These are phyloP conservation scores for Candida arabinofermentans DNA, from an alignment of 805 yeast species.

Conservation along the genomic window DNA sequence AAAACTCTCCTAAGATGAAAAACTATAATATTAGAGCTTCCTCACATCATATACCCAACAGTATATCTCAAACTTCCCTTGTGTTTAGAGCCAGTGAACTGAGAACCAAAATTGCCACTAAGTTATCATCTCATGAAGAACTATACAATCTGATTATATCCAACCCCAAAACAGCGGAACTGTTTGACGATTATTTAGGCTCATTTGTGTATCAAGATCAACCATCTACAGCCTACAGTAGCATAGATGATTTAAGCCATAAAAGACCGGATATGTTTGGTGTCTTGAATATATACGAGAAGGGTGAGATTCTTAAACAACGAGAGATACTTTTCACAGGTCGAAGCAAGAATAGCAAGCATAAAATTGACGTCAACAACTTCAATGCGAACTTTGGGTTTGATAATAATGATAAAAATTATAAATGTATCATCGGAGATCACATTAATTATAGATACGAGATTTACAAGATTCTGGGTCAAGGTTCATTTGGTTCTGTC, in stretches of 20 bases:
- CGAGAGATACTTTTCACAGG: conserved; percentile 51
- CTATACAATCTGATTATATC: conserved; percentile 6
- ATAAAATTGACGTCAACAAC: conserved; percentile 35
- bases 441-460: conserved; percentile 76
- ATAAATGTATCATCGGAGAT: conserved; percentile 51
- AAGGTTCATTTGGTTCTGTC: conserved; percentile 83
- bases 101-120: not conserved
- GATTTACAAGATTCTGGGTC: conserved; percentile 56
- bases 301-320: conserved; percentile 53
- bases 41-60: not conserved
- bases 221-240: conserved; percentile 4
- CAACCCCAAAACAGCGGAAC: conserved; percentile 3
- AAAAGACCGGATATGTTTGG: conserved; percentile 18
- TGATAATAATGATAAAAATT: conserved; percentile 67
- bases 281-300: conserved; percentile 49
- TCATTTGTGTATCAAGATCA: conserved; percentile 1
- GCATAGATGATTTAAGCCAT: conserved; percentile 14
- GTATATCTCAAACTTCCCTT: not conserved
- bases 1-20: not conserved
- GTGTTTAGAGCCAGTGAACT: not conserved
- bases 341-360: conserved; percentile 15
- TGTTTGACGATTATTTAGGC: conserved; percentile 6
- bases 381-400: conserved; percentile 57
- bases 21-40: not conserved
- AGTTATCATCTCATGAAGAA: conserved; percentile 7